Evolutionary conservation across 176 grass and related monocot species (phyloP).

Genomic region (Echinochloa phyllopogon): DNA sequence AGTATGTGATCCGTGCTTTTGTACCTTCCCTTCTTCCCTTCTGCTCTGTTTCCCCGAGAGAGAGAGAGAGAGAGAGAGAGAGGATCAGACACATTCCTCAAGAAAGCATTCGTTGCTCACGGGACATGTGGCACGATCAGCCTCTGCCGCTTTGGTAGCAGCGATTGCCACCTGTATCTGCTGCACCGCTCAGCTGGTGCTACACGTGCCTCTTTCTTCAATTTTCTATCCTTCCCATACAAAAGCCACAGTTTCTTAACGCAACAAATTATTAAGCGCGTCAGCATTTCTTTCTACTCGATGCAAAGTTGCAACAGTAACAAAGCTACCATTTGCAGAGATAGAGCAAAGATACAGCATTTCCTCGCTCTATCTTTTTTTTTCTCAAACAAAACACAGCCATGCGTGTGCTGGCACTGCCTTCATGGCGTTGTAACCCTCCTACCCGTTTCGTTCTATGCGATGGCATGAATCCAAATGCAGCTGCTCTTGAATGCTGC

Average conservation of each 20-base stretch:
- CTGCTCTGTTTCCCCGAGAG: not conserved
- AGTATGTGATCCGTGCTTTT: not conserved
- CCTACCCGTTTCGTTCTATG: not conserved
- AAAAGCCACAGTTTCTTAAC: not conserved
- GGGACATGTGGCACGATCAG: slow-evolving; percentile 31
- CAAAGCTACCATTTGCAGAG: no score
- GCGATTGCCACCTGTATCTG: slow-evolving; percentile 11
- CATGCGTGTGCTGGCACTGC: not conserved
- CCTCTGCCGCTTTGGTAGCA: not conserved
- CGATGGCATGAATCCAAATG: not conserved
- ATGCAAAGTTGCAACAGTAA: not conserved
- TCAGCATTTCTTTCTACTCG: not conserved
- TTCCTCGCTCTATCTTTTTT: not conserved
- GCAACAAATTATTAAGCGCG: not conserved
- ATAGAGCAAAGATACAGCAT: no score
- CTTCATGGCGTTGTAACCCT: not conserved
- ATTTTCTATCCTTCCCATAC: not conserved
- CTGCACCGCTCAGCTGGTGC: not conserved
- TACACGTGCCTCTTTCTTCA: not conserved
- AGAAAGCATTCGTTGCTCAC: not conserved
- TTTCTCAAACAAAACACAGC: not conserved
- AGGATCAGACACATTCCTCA: not conserved
- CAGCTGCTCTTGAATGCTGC: not conserved
- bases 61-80: no score
- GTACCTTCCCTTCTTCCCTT: not conserved